A percentile compares a stretch with the other conserved stretches of the same genome.
These are phyloP conservation scores for Xylaria sp. DNA, from an alignment of 2,329 filamentous ascomycete species.

Conservation along the genomic window DNA sequence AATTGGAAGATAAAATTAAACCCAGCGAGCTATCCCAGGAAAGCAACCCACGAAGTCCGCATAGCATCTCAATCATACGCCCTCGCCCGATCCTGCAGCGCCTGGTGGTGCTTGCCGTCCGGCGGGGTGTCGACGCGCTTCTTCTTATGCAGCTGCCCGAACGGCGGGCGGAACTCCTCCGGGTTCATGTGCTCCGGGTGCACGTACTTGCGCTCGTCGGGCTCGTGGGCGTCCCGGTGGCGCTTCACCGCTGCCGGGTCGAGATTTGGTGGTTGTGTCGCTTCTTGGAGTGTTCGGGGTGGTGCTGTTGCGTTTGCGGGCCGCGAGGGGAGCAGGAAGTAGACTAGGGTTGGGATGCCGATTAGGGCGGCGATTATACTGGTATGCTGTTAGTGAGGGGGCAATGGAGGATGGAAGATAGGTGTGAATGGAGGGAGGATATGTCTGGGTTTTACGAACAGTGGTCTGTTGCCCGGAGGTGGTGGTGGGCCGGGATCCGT, in stretches of 20 bases:
- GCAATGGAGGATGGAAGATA: not conserved
- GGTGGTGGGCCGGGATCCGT: slow-evolving; percentile 15
- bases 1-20: too few species aligned
- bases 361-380: slow-evolving; percentile 35
- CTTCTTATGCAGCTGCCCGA: slow-evolving; percentile 34
- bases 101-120: slow-evolving; percentile 37
- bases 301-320: not conserved
- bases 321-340: slow-evolving; percentile 29
- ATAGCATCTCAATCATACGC: not conserved
- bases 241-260: slow-evolving; percentile 34
- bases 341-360: slow-evolving; percentile 33
- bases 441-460: slow-evolving; percentile 21
- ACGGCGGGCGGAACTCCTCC: slow-evolving; percentile 35
- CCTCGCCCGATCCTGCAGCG: slow-evolving; percentile 33
- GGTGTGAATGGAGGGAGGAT: not conserved
- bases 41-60: too few species aligned
- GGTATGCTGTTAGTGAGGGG: not conserved
- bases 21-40: too few species aligned
- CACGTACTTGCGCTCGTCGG: slow-evolving; percentile 18
- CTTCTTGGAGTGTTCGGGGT: too few species aligned
- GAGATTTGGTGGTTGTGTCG: slow-evolving; percentile 15
- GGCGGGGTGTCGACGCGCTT: slow-evolving; percentile 39
- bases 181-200: slow-evolving; percentile 40
- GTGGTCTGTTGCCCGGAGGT: slow-evolving; percentile 24
- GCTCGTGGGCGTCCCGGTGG: slow-evolving; percentile 11